Evolutionary conservation across 139 green algal species (phyloP), one percentile per base, ranked within the genome.

Genomic region (Auxenochlorella pyrenoidosa): DNA sequence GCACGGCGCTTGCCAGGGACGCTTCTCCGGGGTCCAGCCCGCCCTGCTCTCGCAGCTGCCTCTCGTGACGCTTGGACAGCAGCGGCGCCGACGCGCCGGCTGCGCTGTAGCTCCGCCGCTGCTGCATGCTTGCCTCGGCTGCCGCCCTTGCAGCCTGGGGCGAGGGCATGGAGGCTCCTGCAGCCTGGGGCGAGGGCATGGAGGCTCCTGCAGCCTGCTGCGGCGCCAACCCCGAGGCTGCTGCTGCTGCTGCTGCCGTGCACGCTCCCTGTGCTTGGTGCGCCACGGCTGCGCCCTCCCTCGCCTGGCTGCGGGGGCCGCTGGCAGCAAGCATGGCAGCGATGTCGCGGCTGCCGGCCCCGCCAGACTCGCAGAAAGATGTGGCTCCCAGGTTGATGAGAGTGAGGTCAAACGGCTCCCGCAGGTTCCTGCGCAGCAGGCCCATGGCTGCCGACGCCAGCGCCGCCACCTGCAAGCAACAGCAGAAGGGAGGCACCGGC

Each of bases 301-400:
- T 5, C 24, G 40, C 40, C 75, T 1, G 28, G 5, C n/a, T 51
- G 51, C 24, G 32, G 75, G 68, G 43, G 71, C 36, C 73, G 85
- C 66, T 26, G 43, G 12, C 77, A 13, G n/a, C 59, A 34, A 89
- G 34, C 44, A 59, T 83, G 68, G 18, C 54, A 40, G 54, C 65
- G 24, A 66, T 76, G 65, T 47, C 84, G 38, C 43, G 26, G 40
- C 6, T 71, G 21, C 75, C 32, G 19, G 44, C 38, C 38, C 28
- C 22, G 24, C 28, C 85, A 40, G 81, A 24, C 83, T 86, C 38
- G 68, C 26, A 76, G 60, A 92, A 92, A 0, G 15, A 38, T 19
- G 82, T 90, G 66, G 73, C 94, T 8, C 92, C 94, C 4, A 97
- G 19, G 82, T 95, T 97, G 63, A 97, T 82, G 54, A 97, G 92